Evolutionary conservation across 73 alveolate species (phyloP).

Genomic region (Tetrahymena thermophila): DNA sequence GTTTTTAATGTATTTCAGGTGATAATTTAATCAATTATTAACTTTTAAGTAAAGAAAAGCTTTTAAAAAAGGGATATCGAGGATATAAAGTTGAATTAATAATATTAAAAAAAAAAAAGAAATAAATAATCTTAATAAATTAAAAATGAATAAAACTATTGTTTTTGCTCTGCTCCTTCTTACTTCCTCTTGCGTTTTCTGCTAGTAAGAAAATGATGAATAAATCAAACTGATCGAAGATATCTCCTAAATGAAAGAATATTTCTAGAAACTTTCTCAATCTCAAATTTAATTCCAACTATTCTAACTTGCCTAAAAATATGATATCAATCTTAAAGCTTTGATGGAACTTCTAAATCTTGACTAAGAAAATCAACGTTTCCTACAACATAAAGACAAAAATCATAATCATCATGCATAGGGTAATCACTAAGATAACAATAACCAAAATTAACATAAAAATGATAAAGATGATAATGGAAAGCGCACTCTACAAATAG

Average conservation of each 20-base stretch:
- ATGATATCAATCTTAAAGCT: not conserved
- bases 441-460: not conserved
- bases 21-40: too few relatives aligned
- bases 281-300: not conserved
- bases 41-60: too few relatives aligned
- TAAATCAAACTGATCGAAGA: not conserved
- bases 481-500: not conserved
- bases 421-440: too few relatives aligned
- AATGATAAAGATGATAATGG: not conserved
- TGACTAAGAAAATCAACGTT: not conserved
- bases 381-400: not conserved
- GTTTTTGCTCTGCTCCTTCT: not conserved
- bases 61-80: not conserved
- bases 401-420: not conserved
- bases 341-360: not conserved
- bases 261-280: not conserved
- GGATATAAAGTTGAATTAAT: not conserved
- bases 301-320: not conserved
- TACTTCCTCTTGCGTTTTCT: not conserved
- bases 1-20: not conserved
- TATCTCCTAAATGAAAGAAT: not conserved
- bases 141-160: not conserved
- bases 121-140: too few relatives aligned
- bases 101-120: too few relatives aligned
- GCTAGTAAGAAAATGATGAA: not conserved